Base-by-base conservation (phyloP, 176 grass and related monocot genomes). In the Musa acuminata region DNA sequence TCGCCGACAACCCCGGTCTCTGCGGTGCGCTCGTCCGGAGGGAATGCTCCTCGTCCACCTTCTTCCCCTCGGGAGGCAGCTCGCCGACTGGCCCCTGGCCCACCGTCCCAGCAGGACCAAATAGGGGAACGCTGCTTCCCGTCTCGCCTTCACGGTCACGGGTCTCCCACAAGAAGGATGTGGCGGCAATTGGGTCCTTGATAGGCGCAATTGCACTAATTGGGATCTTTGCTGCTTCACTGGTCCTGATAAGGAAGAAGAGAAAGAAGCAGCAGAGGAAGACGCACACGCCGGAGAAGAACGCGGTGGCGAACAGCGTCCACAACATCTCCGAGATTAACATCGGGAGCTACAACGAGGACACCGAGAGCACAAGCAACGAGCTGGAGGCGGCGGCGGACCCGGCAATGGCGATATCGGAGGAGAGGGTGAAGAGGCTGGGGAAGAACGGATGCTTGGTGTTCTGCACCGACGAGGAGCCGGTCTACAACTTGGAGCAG, bases 401-500 rank as follows among this genome's bases (percentile, higher is more conserved):
- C 25, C 64, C 43, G 13, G 64, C 90, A 24, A 91, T 94, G 82
- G 88, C 90, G 82, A 82, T 84, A 78, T 85, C 90, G 65, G 83
- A 93, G 79, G 95, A 98, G 72, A 98, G 89, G 75, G 90, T 84
- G 0, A 84, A 92, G 10, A 78, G 66, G n/a, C 77, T 94, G 67
- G 95, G 87, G 3, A 87, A 87, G 64, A 98, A 90, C 51, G 95
- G 95, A 11, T 94, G 84, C 53, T 84, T 94, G 0, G 90, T 80
- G 2, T 98, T 98, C 82, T 98, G 90, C 59, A 88, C 95, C 0
- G 95, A 90, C 13, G 93, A 98, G 51, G 75, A 84, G 13, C 76
- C 84, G 0, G 77, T 80, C 58, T 98, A 93, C 84, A 93, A 53
- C 48, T 78, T 98, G 9, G 95, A 98, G 78, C 95, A 98, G 84